Percentiles rank a stretch among this genome's conserved stretches.
Conservation (phyloP, 768 basidiomycete species). For the Lentinula sp. region DNA sequence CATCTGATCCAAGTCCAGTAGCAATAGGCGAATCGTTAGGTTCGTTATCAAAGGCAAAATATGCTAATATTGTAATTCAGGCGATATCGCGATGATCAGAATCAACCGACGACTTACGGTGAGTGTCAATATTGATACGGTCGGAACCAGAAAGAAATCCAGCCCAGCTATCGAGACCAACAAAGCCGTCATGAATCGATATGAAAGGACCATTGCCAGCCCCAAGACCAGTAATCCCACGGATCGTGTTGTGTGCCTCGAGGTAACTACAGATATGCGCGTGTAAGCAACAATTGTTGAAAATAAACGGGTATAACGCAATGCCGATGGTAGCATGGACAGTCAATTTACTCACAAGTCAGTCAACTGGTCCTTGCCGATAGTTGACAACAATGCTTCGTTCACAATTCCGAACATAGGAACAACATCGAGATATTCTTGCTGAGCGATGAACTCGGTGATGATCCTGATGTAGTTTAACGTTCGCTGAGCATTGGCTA, state of each 20-base stretch:
- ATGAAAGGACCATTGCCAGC: constrained; percentile 61
- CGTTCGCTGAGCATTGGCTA: constrained; percentile 79
- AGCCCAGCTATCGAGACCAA: constrained; percentile 33
- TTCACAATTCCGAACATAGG: constrained; percentile 62
- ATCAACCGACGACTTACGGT: constrained; percentile 21
- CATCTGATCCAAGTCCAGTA: constrained; percentile 21
- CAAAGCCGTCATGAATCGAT: constrained; percentile 45
- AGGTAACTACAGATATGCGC: constrained; percentile 41
- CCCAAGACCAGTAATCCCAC: constrained; percentile 68
- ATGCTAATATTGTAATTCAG: constrained; percentile 11
- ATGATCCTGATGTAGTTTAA: constrained; percentile 75
- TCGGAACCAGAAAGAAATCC: constrained; percentile 44
- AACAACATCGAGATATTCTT: constrained; percentile 63
- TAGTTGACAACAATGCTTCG: constrained; percentile 46
- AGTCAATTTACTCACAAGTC: constrained; percentile 53
- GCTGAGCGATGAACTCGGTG: constrained; percentile 79
- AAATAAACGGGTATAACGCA: constrained; percentile 21
- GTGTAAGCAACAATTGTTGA: constrained; percentile 7
- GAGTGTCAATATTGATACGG: constrained; percentile 48
- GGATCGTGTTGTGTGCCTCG: constrained; percentile 55
- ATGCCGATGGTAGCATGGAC: constrained; percentile 12
- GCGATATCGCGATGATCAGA: background rate
- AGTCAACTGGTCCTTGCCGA: constrained; percentile 50
- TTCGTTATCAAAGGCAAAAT: constrained; percentile 37
- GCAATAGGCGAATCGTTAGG: constrained; percentile 26